Conservation (phyloP, 305 asterid genomes). For the Fraxinus latifolia region DNA sequence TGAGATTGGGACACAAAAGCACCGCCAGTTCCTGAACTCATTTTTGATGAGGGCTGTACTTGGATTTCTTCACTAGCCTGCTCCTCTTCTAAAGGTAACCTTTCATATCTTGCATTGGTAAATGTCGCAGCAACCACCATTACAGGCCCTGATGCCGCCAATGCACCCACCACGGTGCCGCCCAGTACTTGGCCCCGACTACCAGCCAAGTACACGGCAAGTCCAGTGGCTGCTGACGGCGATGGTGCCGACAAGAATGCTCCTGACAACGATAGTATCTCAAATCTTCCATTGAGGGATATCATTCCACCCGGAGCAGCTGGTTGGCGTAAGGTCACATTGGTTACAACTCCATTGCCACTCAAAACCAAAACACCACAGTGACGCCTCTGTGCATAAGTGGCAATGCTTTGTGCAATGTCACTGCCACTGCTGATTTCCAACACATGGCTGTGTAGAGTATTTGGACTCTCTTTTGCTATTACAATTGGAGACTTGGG, state of each 20-base stretch:
- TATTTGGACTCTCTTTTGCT: slow-evolving; percentile 67
- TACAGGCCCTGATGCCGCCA: slow-evolving; percentile 77
- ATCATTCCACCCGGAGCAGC: slow-evolving; percentile 54
- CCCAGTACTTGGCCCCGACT: slow-evolving; percentile 89
- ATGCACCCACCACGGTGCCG: slow-evolving; percentile 62
- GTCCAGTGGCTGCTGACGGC: slow-evolving; percentile 59
- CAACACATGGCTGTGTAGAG: slow-evolving; percentile 73
- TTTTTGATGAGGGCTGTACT: slow-evolving; percentile 22
- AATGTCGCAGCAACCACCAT: slow-evolving; percentile 83
- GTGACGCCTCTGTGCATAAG: slow-evolving; percentile 57
- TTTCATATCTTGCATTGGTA: slow-evolving; percentile 64
- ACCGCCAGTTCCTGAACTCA: slow-evolving; percentile 7
- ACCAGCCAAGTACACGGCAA: slow-evolving; percentile 76
- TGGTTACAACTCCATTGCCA: slow-evolving; percentile 62
- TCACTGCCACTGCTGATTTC: slow-evolving; percentile 62
- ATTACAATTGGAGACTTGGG: slow-evolving; percentile 67
- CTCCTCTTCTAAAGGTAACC: slow-evolving; percentile 61
- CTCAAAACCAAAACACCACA: slow-evolving; percentile 69
- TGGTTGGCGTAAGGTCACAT: slow-evolving; percentile 68
- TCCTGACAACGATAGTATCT: slow-evolving; percentile 70
- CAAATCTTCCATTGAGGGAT: slow-evolving; percentile 67
- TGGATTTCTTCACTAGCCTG: slow-evolving; percentile 34
- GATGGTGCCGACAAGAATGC: slow-evolving; percentile 65
- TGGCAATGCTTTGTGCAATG: slow-evolving; percentile 46
- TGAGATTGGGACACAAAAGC: slow-evolving; percentile 29